Conservation (phyloP, 352 stramenopile genomes). For the Globisporangium emineosum region DNA sequence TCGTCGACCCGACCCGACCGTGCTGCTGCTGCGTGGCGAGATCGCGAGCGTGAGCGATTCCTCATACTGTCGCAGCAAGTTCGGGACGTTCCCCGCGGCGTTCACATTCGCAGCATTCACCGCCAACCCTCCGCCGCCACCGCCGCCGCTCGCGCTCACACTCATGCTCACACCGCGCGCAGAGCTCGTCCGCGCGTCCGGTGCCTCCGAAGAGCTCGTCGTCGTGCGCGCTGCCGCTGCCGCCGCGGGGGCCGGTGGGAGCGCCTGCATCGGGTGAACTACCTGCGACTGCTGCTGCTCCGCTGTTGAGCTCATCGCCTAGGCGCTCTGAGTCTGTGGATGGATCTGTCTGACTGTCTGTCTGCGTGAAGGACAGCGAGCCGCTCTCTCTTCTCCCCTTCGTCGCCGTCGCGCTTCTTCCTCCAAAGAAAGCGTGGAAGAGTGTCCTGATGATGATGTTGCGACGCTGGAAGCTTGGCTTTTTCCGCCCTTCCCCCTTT, state of each 20-base stretch:
- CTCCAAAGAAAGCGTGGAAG: not conserved
- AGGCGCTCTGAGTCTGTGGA: not conserved
- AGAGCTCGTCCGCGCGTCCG: slow-evolving; percentile 6
- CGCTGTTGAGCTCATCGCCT: slow-evolving; percentile 14
- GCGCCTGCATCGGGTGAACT: slow-evolving; percentile 16
- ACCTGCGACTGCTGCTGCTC: slow-evolving; percentile 13
- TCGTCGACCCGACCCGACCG: not conserved
- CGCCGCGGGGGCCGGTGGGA: not conserved
- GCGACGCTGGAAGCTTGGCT: not conserved
- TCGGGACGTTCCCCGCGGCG: slow-evolving; percentile 12
- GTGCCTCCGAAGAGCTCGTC: slow-evolving; percentile 3
- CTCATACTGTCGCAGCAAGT: slow-evolving; percentile 49
- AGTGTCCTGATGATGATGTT: slow-evolving; percentile 1
- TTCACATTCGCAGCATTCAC: not conserved
- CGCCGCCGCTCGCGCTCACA: not conserved
- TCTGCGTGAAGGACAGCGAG: not conserved
- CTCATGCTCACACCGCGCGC: slow-evolving; percentile 11
- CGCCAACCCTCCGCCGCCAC: not conserved
- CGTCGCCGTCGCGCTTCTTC: not conserved
- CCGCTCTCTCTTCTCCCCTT: not conserved
- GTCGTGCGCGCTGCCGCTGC: not conserved
- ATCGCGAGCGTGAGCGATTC: slow-evolving; percentile 39
- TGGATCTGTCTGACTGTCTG: not conserved
- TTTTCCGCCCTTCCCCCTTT: slow-evolving; percentile 1
- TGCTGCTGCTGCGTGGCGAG: slow-evolving; percentile 17